These are phyloP conservation scores for Calonectria pteridis DNA, from an alignment of 2,329 filamentous ascomycete species.

Conservation along the genomic window DNA sequence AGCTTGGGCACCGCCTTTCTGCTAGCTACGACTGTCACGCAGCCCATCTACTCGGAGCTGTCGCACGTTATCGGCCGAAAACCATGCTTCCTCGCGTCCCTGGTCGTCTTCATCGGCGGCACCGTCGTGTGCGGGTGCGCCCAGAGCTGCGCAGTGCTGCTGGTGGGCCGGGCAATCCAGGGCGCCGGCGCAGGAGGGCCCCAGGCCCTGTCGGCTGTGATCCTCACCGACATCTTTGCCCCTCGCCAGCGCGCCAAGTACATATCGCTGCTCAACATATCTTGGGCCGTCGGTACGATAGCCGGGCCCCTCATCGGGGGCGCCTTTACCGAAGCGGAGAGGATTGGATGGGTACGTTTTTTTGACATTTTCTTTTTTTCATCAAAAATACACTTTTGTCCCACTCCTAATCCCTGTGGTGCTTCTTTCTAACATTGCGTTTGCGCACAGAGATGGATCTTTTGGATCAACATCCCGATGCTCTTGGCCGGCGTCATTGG, in stretches of 20 bases:
- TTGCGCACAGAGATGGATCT: constrained; percentile 49
- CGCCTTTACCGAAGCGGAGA: constrained; percentile 31
- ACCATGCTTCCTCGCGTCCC: constrained; percentile 33
- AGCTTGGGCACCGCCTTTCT: constrained; percentile 73
- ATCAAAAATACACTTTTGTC: background rate
- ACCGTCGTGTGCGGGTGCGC: constrained; percentile 54
- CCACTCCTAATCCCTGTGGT: background rate
- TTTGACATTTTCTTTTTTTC: no score
- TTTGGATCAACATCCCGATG: constrained; percentile 52
- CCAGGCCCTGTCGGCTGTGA: constrained; percentile 48
- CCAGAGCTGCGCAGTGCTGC: constrained; percentile 44
- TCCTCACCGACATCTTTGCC: constrained; percentile 56
- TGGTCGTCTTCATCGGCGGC: constrained; percentile 54
- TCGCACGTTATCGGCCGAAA: constrained; percentile 53
- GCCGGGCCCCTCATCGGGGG: constrained; percentile 45
- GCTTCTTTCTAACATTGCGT: background rate
- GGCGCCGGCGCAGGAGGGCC: constrained; percentile 53
- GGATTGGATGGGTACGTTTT: constrained; percentile 39
- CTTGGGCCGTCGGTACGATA: constrained; percentile 69
- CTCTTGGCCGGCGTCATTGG: constrained; percentile 41
- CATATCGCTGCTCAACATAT: constrained; percentile 52
- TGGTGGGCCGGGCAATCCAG: constrained; percentile 51
- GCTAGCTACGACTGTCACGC: constrained; percentile 72
- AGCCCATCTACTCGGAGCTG: constrained; percentile 60
- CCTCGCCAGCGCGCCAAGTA: constrained; percentile 57